Conservation (phyloP, 352 stramenopile species). For the Phytophthora pini region DNA sequence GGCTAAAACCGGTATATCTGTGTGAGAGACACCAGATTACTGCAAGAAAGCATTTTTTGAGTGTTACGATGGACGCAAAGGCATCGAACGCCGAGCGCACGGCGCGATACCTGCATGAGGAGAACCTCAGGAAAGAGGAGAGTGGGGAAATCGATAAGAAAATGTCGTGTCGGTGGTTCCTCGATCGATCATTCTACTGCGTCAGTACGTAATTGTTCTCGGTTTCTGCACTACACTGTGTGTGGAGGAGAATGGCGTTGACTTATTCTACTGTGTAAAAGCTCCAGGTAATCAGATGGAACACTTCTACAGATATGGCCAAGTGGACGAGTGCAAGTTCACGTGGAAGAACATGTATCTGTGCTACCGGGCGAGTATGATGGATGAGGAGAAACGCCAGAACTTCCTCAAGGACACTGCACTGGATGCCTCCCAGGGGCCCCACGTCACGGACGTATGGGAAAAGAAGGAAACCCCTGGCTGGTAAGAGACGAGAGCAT, state of each 20-base stretch:
- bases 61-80: slow-evolving; percentile 33
- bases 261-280: slow-evolving; percentile 29
- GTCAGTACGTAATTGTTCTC: slow-evolving; percentile 67
- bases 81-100: slow-evolving; percentile 59
- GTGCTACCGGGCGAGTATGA: slow-evolving; percentile 80
- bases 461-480: slow-evolving; percentile 69
- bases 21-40: slow-evolving; percentile 2
- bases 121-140: slow-evolving; percentile 40
- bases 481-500: slow-evolving; percentile 49
- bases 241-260: slow-evolving; percentile 29
- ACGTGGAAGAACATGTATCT: slow-evolving; percentile 86
- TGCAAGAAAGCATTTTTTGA: not conserved
- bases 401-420: slow-evolving; percentile 74
- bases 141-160: slow-evolving; percentile 50
- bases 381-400: slow-evolving; percentile 78
- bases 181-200: slow-evolving; percentile 84
- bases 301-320: slow-evolving; percentile 79
- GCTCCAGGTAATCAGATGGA: slow-evolving; percentile 83
- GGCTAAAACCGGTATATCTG: not conserved
- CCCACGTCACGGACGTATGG: slow-evolving; percentile 68
- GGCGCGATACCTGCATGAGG: slow-evolving; percentile 67
- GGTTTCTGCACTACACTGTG: not conserved
- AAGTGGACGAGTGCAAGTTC: slow-evolving; percentile 79
- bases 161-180: slow-evolving; percentile 77
- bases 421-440: slow-evolving; percentile 60